Conservation (phyloP, 2,329 filamentous ascomycete genomes). For the Beauveria asiatica region DNA sequence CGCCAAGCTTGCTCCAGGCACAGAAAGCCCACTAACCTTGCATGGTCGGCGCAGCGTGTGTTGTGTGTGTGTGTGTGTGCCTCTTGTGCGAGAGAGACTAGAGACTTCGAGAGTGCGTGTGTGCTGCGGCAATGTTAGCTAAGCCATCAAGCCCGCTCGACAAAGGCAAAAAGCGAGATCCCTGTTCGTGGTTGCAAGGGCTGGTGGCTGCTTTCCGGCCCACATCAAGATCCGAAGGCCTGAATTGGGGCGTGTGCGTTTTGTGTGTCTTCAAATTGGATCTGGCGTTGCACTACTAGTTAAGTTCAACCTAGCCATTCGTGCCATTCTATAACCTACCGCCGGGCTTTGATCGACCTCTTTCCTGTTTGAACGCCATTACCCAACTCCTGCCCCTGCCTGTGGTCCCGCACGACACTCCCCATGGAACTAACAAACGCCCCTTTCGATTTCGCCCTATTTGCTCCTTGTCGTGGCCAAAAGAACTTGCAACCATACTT, state of each 20-base stretch:
- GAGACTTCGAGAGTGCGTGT: not conserved
- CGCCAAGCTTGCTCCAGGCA: constrained; percentile 8
- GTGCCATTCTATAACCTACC: constrained; percentile 3
- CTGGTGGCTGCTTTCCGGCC: constrained; percentile 21
- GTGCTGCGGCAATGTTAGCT: not conserved
- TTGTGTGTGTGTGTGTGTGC: not conserved
- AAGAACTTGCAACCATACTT: constrained; percentile 11
- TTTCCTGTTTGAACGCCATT: constrained; percentile 5
- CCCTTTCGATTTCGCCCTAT: constrained; percentile 11
- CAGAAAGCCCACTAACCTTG: not conserved
- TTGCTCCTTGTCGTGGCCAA: constrained; percentile 9
- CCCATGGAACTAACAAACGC: constrained; percentile 6
- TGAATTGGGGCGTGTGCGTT: constrained; percentile 16
- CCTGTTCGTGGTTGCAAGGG: constrained; percentile 3
- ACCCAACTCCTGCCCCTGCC: not conserved
- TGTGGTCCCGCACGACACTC: constrained; percentile 3
- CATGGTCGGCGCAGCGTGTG: not conserved
- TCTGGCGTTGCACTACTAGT: constrained; percentile 12
- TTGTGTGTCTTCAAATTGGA: constrained; percentile 9
- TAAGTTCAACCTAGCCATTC: constrained; percentile 1
- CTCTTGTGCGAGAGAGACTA: not conserved
- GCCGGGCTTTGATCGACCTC: constrained; percentile 10
- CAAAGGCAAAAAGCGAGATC: constrained; percentile 14
- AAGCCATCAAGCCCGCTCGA: constrained; percentile 2
- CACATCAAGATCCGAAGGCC: constrained; percentile 29